A percentile compares a stretch with the other conserved stretches of the same genome.
phyloP scores from a whole-genome alignment of 257 asterid species.

The Fraxinus cuspidata region DNA sequence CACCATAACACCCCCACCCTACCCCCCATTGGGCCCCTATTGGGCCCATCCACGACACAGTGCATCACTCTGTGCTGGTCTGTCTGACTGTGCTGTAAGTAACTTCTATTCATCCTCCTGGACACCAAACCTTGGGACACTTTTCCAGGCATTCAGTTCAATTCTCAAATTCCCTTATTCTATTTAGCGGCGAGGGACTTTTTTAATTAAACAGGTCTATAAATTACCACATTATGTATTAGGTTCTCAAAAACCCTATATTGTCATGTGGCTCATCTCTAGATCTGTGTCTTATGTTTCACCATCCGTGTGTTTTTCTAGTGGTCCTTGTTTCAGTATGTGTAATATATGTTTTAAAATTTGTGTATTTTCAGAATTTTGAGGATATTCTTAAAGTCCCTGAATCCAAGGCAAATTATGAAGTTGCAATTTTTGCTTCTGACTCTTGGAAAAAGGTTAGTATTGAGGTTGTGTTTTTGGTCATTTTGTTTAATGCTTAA shows the following conservation, averaged over 20 bases:
- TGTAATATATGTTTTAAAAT: constrained; percentile 9
- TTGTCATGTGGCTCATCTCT: background rate
- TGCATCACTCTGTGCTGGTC: background rate
- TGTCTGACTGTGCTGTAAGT: background rate
- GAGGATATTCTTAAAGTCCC: constrained; percentile 55
- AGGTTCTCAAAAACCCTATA: background rate
- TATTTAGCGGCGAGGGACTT: background rate
- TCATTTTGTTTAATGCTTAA: background rate
- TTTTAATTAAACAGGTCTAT: background rate
- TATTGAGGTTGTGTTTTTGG: background rate
- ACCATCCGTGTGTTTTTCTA: background rate
- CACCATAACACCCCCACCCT: background rate
- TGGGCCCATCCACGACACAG: background rate
- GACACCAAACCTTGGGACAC: background rate
- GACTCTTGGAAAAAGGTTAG: constrained; percentile 70
- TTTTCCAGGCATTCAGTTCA: background rate
- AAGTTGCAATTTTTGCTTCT: constrained; percentile 70
- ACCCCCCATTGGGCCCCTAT: background rate
- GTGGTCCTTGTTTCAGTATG: constrained; percentile 5
- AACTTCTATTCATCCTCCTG: background rate
- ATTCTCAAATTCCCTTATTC: background rate
- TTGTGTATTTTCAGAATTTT: constrained; percentile 49
- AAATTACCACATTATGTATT: background rate
- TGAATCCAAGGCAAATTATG: constrained; percentile 62
- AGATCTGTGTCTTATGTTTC: background rate